Evolutionary conservation across 305 asterid species (phyloP), one percentile per base, ranked within the genome.

Genomic region (Euphrasia arctica): DNA sequence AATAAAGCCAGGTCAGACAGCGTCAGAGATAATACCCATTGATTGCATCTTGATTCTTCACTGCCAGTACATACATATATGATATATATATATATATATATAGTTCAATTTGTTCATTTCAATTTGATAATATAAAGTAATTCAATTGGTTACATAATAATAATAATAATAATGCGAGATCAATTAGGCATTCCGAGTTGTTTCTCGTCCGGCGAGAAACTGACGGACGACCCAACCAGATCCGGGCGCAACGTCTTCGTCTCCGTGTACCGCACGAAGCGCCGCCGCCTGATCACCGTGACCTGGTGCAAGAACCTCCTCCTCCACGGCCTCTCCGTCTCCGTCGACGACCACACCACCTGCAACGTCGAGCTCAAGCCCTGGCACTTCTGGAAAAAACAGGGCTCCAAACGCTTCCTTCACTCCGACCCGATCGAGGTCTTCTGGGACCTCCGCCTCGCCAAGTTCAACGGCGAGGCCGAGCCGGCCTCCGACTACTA

Each of bases 271-370:
- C 73, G 91, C 47, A 87, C 97, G 0, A 92, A 87, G 62, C 84
- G 79, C 61, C 80, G 90, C 70, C 83, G 98, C 6, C 50, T 78
- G 54, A 84, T 92, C 79, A 89, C 95, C 0, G 80, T 92, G 1
- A 87, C 97, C 13, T 92, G 98, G 98, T 87, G 91, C 91, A 92
- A 86, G 85, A 92, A 92, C 50, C 50, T 88, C 75, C 83, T 92
- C 13, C 90, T 90, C n/a, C 97, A 92, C 70, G 98, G 97, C 60
- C 77, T 92, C 4, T 87, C 97, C 6, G 81, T 92, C 7, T 77
- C 97, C 2, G 87, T 92, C 0, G 84, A 84, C 51, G 93, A 82
- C 51, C 70, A 74, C 66, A 78, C 83, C 9, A 78, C 83, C 10
- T 92, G 97, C 75, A 90, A 87, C 66, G 81, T 90, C 18, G 98